Evolutionary conservation across 345 rosid genomes (phyloP).

Genomic region (Hibiscus syriacus): DNA sequence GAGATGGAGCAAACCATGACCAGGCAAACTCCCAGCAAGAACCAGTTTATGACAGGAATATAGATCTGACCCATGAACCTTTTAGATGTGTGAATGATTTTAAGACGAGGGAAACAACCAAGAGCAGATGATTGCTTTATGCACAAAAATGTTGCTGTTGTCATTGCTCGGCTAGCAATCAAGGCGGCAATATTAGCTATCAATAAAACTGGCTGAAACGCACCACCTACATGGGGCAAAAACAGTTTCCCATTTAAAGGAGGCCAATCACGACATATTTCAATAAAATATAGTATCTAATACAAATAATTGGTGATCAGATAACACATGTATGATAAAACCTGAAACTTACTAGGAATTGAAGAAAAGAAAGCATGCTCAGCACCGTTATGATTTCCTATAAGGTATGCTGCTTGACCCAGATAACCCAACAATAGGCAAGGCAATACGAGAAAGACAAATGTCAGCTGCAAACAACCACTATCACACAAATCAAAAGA

Average conservation of each 20-base stretch:
- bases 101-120: too few relatives aligned
- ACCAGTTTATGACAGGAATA: too few relatives aligned
- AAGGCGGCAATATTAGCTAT: too few relatives aligned
- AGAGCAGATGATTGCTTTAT: too few relatives aligned
- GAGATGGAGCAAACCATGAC: too few relatives aligned
- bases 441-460: slow-evolving; percentile 85
- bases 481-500: slow-evolving; percentile 27
- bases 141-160: too few relatives aligned
- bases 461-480: slow-evolving; percentile 80
- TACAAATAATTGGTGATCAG: background rate
- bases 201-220: too few relatives aligned
- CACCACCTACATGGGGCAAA: slow-evolving; percentile 43
- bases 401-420: slow-evolving; percentile 98
- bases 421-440: too few relatives aligned
- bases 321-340: slow-evolving; percentile 2
- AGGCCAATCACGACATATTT: background rate
- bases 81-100: too few relatives aligned
- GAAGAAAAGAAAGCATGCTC: slow-evolving; percentile 77
- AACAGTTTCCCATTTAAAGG: slow-evolving; percentile 1
- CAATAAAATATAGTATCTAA: background rate
- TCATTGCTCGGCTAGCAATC: too few relatives aligned
- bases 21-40: too few relatives aligned
- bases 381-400: slow-evolving; percentile 48
- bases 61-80: too few relatives aligned
- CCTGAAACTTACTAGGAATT: slow-evolving; percentile 92